Evolutionary conservation across 768 basidiomycete species (phyloP), one percentile per base, ranked within the genome.

Genomic region (Mycena capillaripes): DNA sequence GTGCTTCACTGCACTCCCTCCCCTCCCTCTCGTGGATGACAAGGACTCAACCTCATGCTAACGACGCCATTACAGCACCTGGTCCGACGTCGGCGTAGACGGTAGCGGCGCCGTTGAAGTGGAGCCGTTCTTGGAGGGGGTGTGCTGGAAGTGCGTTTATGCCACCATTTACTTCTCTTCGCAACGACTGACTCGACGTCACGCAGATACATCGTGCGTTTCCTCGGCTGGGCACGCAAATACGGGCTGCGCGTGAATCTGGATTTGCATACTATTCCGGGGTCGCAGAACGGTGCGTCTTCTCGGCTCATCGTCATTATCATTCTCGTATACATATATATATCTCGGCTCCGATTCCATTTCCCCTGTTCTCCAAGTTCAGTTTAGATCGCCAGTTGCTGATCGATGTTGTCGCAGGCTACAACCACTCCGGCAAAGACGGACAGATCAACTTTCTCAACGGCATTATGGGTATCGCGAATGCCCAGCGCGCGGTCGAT

Each of bases 91-190:
- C 3, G 68, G 68, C 38, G 14, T 29, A 1, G 55, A 58, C 6
- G 38, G 29, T 9, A 36, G 5, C 38, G 60, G 60, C 0, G 11
- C 59, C 1, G 36, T 38, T 9, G 53, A 32, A 7, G 23, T n/a
- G 12, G 68, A 97, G 79, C 95, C 96, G 17, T 96, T 93, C 85
- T 84, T 96, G 17, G 89, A 88, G 11, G 86, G 87, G 73, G 90
- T 91, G 2, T 89, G 89, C 62, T 97, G 96, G 96, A 90, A 91
- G 88, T 92, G 79, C 40, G 89, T 83, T 21, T 19, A 44, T 17
- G 2, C 42, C 19, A 9, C 2, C 42, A 44, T 44, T 17, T 3
- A 44, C 42, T 11, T 44, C 42, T 42, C 2, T 44, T 44, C 14
- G 16, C 7, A 44, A 6, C 16, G 7, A 19, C 5, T 96, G 95